These are phyloP conservation scores for Ascochyta clinopodiicola DNA, from an alignment of 2,329 filamentous ascomycete genomes.

Conservation along the genomic window DNA sequence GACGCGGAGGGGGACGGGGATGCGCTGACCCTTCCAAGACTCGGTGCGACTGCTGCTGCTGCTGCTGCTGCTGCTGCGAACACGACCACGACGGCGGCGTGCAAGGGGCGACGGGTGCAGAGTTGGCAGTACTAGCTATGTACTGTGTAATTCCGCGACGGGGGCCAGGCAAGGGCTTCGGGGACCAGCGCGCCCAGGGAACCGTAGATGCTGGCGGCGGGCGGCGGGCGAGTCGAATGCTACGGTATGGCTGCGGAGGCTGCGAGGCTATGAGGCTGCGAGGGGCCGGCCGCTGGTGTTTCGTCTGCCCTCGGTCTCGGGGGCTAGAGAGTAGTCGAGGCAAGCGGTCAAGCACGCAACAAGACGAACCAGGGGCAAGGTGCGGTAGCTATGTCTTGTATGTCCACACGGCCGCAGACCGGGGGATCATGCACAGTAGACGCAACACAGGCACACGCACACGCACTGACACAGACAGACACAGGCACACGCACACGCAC, in stretches of 20 bases:
- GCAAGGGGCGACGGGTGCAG: conserved; percentile 1
- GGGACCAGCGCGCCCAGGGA: background rate
- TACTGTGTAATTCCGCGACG: background rate
- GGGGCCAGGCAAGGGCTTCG: conserved; percentile 12
- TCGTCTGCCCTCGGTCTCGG: conserved; percentile 3
- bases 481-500: background rate
- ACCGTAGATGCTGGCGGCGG: background rate
- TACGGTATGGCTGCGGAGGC: background rate
- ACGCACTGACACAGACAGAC: background rate
- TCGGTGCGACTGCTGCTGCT: conserved; percentile 3
- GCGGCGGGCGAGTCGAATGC: too few species aligned
- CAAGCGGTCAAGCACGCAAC: conserved; percentile 18
- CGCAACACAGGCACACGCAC: conserved; percentile 1
- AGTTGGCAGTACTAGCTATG: background rate
- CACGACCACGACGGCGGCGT: conserved; percentile 7
- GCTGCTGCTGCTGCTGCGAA: conserved; percentile 3
- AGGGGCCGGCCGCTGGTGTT: conserved; percentile 7
- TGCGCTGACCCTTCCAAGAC: conserved; percentile 10
- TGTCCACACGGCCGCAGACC: background rate
- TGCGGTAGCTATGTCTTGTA: background rate
- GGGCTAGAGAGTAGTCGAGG: conserved; percentile 14
- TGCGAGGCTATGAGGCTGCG: conserved; percentile 1
- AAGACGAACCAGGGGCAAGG: conserved; percentile 9
- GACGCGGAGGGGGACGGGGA: background rate
- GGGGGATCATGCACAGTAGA: conserved; percentile 6